phyloP scores from a whole-genome alignment of 331 rosid genomes.

The Malus hybrid region DNA sequence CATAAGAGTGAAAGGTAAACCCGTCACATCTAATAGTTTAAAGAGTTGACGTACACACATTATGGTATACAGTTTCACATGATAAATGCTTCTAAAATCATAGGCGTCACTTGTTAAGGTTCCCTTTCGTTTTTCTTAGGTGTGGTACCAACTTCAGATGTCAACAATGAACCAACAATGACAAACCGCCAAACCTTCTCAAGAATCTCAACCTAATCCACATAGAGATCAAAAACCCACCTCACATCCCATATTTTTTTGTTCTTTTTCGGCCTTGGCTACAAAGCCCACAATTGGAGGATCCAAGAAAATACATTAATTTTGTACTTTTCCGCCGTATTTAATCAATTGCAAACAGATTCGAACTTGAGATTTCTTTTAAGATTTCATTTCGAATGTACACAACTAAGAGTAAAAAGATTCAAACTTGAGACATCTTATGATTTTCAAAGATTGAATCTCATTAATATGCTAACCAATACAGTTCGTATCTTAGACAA shows the following conservation, averaged over 20 bases:
- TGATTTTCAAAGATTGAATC: no score
- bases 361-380: no score
- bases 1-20: no score
- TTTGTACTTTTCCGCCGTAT: not conserved
- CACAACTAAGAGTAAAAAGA: no score
- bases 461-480: no score
- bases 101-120: not conserved
- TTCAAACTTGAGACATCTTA: no score
- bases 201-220: constrained; percentile 1
- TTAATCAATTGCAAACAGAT: no score
- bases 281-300: not conserved
- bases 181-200: constrained; percentile 6
- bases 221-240: not conserved
- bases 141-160: no score
- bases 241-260: not conserved
- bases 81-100: not conserved
- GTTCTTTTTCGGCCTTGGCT: not conserved
- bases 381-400: no score
- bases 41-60: no score
- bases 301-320: not conserved
- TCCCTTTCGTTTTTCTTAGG: not conserved
- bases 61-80: not conserved
- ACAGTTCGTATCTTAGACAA: no score
- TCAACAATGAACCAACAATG: not conserved
- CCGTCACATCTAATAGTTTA: no score